Evolutionary conservation across 345 rosid genomes (phyloP).

Genomic region (Mercurialis annua): DNA sequence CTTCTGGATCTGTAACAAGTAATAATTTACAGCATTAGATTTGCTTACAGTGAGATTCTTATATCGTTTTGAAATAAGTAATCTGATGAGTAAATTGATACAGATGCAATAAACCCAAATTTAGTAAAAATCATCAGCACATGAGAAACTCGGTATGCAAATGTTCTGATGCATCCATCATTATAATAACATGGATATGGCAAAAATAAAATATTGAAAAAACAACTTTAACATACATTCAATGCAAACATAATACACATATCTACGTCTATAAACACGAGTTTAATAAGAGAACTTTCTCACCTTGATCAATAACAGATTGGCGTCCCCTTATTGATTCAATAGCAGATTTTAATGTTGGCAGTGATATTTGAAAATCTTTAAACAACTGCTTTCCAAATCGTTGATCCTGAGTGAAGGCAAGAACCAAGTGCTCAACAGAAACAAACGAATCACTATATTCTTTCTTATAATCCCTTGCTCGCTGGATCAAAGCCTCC

Average conservation of each 20-base stretch:
- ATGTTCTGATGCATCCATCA: background rate
- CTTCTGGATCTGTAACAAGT: constrained; percentile 78
- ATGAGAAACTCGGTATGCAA: background rate
- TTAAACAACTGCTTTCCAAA: constrained; percentile 85
- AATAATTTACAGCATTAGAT: constrained; percentile 14
- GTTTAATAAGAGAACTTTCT: background rate
- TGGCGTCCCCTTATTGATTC: constrained; percentile 94
- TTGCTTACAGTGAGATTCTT: background rate
- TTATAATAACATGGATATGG: background rate
- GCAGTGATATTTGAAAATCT: constrained; percentile 73
- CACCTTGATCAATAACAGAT: constrained; percentile 97
- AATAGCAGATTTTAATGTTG: constrained; percentile 68
- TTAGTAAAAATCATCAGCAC: background rate
- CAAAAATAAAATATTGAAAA: background rate
- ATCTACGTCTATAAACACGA: background rate
- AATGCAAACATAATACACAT: background rate
- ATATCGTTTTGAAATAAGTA: background rate
- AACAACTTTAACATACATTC: background rate
- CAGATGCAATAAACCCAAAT: background rate
- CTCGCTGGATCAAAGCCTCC: constrained; percentile 77
- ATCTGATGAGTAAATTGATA: background rate
- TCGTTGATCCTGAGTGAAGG: constrained; percentile 66
- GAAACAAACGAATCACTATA: constrained; percentile 88
- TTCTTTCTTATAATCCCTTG: constrained; percentile 84
- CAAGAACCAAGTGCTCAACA: constrained; percentile 97